These are phyloP conservation scores for Exobasidium cylindrosporum DNA, from an alignment of 1,284 basidiomycete species.

Conservation along the genomic window DNA sequence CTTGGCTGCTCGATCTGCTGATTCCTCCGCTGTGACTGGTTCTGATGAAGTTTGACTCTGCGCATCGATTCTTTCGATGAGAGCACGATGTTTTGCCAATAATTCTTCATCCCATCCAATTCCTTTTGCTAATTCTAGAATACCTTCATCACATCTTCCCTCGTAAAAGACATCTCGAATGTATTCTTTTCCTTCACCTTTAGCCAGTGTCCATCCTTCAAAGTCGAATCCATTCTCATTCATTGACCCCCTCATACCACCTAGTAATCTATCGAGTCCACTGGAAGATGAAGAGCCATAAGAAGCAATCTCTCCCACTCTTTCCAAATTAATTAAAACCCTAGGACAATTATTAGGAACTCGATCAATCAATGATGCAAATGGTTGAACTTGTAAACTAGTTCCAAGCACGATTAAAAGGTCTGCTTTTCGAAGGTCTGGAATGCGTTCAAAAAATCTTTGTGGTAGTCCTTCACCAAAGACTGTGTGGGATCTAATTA, in stretches of 20 bases:
- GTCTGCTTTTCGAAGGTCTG: conserved; percentile 65
- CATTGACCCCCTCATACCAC: neutral
- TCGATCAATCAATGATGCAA: conserved; percentile 59
- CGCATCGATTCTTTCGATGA: neutral
- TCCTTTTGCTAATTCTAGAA: conserved; percentile 2
- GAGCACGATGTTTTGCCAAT: neutral
- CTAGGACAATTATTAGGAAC: conserved; percentile 58
- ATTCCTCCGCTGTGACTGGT: neutral
- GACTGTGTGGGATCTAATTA: conserved; percentile 17
- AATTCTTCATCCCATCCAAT: conserved; percentile 15
- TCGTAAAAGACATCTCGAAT: conserved; percentile 41
- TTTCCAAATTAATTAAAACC: conserved; percentile 61
- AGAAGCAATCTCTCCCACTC: conserved; percentile 58
- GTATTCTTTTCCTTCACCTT: conserved; percentile 17
- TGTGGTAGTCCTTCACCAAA: conserved; percentile 52
- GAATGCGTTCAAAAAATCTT: conserved; percentile 43
- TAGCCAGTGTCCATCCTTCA: conserved; percentile 29
- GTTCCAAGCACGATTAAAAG: conserved; percentile 89
- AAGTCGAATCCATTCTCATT: conserved; percentile 50
- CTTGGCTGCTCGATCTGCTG: neutral
- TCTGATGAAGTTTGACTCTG: neutral
- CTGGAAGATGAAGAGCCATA: conserved; percentile 21
- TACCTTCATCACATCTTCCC: conserved; percentile 36
- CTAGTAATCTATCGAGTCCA: conserved; percentile 47
- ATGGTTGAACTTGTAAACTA: conserved; percentile 66